Evolutionary conservation across 2,329 filamentous ascomycete genomes (phyloP), one percentile per base, ranked within the genome.

Genomic region (Venturia nashicola): DNA sequence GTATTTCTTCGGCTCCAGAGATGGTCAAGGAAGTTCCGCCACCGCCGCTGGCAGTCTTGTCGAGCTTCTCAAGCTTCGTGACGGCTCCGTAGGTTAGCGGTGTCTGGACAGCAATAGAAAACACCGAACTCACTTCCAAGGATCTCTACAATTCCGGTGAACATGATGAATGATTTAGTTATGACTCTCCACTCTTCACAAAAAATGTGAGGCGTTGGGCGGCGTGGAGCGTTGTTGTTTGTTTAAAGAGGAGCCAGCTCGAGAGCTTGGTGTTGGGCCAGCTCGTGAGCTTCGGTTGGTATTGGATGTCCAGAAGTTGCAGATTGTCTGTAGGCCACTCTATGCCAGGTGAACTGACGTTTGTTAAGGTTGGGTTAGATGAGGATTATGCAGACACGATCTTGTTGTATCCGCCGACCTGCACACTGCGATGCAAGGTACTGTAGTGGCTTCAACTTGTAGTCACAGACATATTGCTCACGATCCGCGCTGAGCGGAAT

Each of bases 21-120:
- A 99, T 94, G 68, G 90, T 96, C 71, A 97, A 82, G 54, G 91
- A 94, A 61, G 92, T 96, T 71, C 94, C 93, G 73, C 90, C 89
- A 70, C 84, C 84, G 71, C 84, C 84, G 70, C 80, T 82, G 64
- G 79, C 74, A 65, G 90, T 88, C 73, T 86, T 83, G 76, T 96
- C 91, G 76, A 91, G 86, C 70, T 83, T 80, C 77, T 92, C 86
- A 71, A 97, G 86, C 67, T 87, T 83, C 74, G 89, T 87, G 77
- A 97, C 87, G 73, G 89, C 93, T 97, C 4, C 18, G 36, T 14
- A 1, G 20, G 44, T 67, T 67, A 68, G 69, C 67, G 65, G 65
- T 65, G 60, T 54, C 61, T 46, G 62, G 62, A 46, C 64, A 46
- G 57, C 64, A 57, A 27, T 51, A 54, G 34, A 32, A 20, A 14